Conservation (phyloP, 495 filamentous ascomycete genomes). For the Rhizodiscina lignyota region DNA sequence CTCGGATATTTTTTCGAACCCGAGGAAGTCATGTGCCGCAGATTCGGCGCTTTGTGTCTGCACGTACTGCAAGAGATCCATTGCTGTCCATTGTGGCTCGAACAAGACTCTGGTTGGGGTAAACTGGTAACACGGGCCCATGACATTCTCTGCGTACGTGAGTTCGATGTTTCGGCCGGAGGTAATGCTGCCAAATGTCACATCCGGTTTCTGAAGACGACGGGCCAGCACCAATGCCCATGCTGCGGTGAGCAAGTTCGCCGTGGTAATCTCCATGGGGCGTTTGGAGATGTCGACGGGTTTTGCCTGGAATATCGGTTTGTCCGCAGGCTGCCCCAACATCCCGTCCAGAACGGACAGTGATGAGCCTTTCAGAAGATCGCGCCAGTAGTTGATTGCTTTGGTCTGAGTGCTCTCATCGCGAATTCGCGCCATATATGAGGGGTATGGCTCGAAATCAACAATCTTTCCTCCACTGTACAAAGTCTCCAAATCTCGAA, state of each 20-base stretch:
- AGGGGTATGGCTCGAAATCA: slow-evolving; percentile 35
- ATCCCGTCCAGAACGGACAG: slow-evolving; percentile 30
- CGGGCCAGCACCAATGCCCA: slow-evolving; percentile 45
- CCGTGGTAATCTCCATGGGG: slow-evolving; percentile 34
- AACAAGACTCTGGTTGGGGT: slow-evolving; percentile 10
- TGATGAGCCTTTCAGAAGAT: slow-evolving; percentile 33
- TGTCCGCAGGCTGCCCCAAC: too few relatives aligned
- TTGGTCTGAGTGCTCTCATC: slow-evolving; percentile 28
- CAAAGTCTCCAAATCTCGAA: slow-evolving; percentile 33
- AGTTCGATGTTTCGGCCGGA: slow-evolving; percentile 25
- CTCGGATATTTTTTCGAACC: slow-evolving; percentile 40
- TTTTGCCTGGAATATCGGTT: slow-evolving; percentile 20
- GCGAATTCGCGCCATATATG: slow-evolving; percentile 37
- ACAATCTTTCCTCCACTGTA: slow-evolving; percentile 33
- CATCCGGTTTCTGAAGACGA: slow-evolving; percentile 27
- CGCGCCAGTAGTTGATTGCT: slow-evolving; percentile 38
- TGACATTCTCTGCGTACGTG: slow-evolving; percentile 3
- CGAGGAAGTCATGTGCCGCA: slow-evolving; percentile 18
- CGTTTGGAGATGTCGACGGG: slow-evolving; percentile 28
- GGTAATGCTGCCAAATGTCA: slow-evolving; percentile 44
- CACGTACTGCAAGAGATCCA: slow-evolving; percentile 8
- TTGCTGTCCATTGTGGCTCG: slow-evolving; percentile 8
- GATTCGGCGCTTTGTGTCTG: slow-evolving; percentile 8
- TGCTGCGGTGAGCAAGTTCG: slow-evolving; percentile 39
- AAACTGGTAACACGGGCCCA: slow-evolving; percentile 12